A percentile compares a stretch with the other conserved stretches of the same genome.
phyloP scores from a whole-genome alignment of 2,329 filamentous ascomycete species.

The Aplosporella prunicola region DNA sequence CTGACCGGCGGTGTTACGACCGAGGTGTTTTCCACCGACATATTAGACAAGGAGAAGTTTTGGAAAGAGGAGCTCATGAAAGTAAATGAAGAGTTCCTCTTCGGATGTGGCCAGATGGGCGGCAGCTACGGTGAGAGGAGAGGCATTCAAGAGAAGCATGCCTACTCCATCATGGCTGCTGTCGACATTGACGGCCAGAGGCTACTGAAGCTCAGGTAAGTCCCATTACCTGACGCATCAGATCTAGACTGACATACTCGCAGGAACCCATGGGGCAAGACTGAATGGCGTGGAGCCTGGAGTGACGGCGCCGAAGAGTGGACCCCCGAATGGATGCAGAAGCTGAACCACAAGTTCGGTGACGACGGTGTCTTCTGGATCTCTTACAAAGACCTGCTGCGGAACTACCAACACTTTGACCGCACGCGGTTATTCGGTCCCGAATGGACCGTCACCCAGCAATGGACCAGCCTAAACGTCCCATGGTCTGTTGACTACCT shows the following conservation, averaged over 20 bases:
- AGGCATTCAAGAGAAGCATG: constrained; percentile 36
- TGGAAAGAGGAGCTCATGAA: constrained; percentile 70
- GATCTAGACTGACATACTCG: neutral
- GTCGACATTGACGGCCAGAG: constrained; percentile 44
- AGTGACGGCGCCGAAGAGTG: constrained; percentile 74
- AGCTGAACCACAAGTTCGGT: constrained; percentile 62
- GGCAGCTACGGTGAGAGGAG: constrained; percentile 49
- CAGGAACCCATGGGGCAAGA: constrained; percentile 72
- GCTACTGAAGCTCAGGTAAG: constrained; percentile 51
- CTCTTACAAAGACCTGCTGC: constrained; percentile 47
- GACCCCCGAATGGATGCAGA: constrained; percentile 67
- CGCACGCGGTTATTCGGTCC: constrained; percentile 51
- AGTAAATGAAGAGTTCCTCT: constrained; percentile 70
- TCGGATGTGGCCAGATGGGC: constrained; percentile 60
- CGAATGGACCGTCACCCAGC: constrained; percentile 52
- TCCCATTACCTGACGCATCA: constrained; percentile 18
- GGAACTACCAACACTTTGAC: constrained; percentile 51
- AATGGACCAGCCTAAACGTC: constrained; percentile 52
- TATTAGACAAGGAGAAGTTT: constrained; percentile 68
- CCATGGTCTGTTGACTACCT: constrained; percentile 54
- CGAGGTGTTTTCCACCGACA: constrained; percentile 56
- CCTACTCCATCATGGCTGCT: constrained; percentile 48
- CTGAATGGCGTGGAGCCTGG: constrained; percentile 75
- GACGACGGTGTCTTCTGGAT: constrained; percentile 58
- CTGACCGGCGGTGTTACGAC: constrained; percentile 60